Conservation (phyloP, 1,284 basidiomycete species). For the Cryptococcus floricola region DNA sequence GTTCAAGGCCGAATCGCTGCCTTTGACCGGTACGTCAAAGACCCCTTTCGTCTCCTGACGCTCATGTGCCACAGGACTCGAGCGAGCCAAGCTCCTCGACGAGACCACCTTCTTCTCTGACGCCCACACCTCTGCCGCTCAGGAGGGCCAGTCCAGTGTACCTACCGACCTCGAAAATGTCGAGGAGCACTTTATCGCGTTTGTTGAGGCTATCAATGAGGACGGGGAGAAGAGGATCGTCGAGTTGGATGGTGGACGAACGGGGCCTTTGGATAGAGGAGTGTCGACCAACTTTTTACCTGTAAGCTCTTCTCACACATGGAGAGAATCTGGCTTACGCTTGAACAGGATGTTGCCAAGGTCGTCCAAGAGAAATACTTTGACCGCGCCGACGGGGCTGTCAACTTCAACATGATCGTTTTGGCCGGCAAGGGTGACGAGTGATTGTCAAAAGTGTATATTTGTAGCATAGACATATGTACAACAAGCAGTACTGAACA, state of each 20-base stretch:
- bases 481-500: neutral
- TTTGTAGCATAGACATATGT: neutral
- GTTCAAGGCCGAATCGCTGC: conserved; percentile 41
- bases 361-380: conserved; percentile 66
- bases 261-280: conserved; percentile 74
- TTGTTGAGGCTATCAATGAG: conserved; percentile 59
- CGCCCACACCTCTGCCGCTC: conserved; percentile 68
- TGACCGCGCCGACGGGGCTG: conserved; percentile 41
- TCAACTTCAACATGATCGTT: conserved; percentile 49
- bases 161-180: conserved; percentile 56
- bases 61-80: conserved; percentile 44
- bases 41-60: neutral
- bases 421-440: conserved; percentile 43
- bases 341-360: conserved; percentile 63
- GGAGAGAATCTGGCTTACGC: neutral
- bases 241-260: conserved; percentile 72
- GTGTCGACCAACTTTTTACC: conserved; percentile 58
- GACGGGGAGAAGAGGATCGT: conserved; percentile 56
- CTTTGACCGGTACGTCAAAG: conserved; percentile 27
- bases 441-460: conserved; percentile 1
- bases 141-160: conserved; percentile 63
- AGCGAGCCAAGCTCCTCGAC: conserved; percentile 70
- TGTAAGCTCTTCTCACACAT: conserved; percentile 46
- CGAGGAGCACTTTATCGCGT: conserved; percentile 79
- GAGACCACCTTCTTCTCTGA: conserved; percentile 68